A percentile compares a stretch with the other conserved stretches of the same genome.
phyloP scores from a whole-genome alignment of 164 flowering plant species.

The Aristolochia contorta region DNA sequence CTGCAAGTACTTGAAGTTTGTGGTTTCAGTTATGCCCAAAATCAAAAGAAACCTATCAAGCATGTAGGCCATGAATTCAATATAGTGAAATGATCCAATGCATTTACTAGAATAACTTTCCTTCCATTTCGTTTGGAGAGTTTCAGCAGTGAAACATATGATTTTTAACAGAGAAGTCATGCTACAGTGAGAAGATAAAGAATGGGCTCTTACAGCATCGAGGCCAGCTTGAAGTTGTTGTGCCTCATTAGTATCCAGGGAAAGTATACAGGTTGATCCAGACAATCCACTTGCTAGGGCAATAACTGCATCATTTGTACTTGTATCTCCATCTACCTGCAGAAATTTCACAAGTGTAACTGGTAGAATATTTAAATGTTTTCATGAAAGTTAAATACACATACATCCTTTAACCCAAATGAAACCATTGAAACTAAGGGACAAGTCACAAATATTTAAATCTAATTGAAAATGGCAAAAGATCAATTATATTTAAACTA shows the following conservation, averaged over 20 bases:
- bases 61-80: too few relatives aligned
- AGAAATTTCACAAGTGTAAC: slow-evolving; percentile 3
- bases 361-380: too few relatives aligned
- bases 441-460: too few relatives aligned
- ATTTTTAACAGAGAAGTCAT: neutral
- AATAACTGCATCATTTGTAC: slow-evolving; percentile 94
- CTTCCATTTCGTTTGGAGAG: too few relatives aligned
- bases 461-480: too few relatives aligned
- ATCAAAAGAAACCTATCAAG: too few relatives aligned
- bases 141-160: neutral
- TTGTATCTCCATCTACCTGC: slow-evolving; percentile 98
- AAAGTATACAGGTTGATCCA: slow-evolving; percentile 53
- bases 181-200: slow-evolving; percentile 1
- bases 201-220: slow-evolving; percentile 58
- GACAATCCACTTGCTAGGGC: slow-evolving; percentile 96
- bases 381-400: neutral
- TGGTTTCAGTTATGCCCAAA: too few relatives aligned
- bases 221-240: slow-evolving; percentile 77
- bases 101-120: too few relatives aligned
- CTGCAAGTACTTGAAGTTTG: too few relatives aligned
- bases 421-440: too few relatives aligned
- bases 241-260: slow-evolving; percentile 58
- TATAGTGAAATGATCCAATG: too few relatives aligned
- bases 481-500: too few relatives aligned
- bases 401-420: neutral